phyloP scores from a whole-genome alignment of 352 stramenopile genomes.

The Phytopythium sindhum region DNA sequence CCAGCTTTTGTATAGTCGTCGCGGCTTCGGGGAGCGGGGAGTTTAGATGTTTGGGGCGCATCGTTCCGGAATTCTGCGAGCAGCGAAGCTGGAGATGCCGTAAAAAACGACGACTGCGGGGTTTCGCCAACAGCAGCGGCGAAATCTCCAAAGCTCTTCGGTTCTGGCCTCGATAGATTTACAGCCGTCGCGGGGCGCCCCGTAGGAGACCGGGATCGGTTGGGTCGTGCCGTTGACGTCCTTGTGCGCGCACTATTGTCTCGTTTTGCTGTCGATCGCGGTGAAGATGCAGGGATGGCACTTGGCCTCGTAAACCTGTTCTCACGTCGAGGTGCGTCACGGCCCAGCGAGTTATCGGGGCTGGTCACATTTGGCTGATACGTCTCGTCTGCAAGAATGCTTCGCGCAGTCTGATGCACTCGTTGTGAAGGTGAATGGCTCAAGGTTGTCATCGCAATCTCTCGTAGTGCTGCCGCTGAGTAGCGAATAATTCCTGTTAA shows the following conservation, averaged over 20 bases:
- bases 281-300: not conserved
- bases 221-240: conserved; percentile 16
- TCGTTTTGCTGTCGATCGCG: conserved; percentile 1
- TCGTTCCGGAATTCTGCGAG: conserved; percentile 17
- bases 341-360: not conserved
- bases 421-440: conserved; percentile 54
- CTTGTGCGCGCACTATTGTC: not conserved
- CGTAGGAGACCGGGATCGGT: conserved; percentile 31
- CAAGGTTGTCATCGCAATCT: conserved; percentile 59
- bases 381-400: conserved; percentile 59
- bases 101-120: conserved; percentile 27
- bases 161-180: conserved; percentile 7
- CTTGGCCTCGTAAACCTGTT: conserved; percentile 2
- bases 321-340: not conserved
- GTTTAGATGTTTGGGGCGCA: conserved; percentile 23
- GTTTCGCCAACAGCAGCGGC: conserved; percentile 19
- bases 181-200: conserved; percentile 21
- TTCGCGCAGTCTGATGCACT: conserved; percentile 56
- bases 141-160: conserved; percentile 27
- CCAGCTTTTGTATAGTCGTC: conserved; percentile 33
- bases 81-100: conserved; percentile 27
- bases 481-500: conserved; percentile 60
- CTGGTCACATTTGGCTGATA: conserved; percentile 9
- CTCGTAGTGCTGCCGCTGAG: conserved; percentile 44
- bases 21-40: conserved; percentile 34